These are phyloP conservation scores for Phytophthora constricta DNA, from an alignment of 352 stramenopile species.

Conservation along the genomic window DNA sequence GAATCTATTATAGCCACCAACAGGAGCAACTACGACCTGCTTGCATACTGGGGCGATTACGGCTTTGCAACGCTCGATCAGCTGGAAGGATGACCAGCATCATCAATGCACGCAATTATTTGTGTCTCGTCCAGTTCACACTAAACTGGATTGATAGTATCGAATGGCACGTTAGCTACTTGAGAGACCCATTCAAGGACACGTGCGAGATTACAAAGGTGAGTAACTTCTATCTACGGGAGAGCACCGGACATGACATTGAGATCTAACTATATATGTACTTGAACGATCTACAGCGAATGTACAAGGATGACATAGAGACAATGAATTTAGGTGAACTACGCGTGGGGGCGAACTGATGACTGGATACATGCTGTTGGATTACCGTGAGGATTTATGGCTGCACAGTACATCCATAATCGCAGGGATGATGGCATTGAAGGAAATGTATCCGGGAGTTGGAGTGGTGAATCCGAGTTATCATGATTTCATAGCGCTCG, in stretches of 20 bases:
- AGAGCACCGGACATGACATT: too few relatives aligned
- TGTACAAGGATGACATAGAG: constrained; percentile 6
- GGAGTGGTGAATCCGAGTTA: constrained; percentile 12
- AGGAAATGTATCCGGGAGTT: neutral
- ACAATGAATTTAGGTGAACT: constrained; percentile 8
- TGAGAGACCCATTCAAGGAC: constrained; percentile 3
- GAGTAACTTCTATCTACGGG: neutral
- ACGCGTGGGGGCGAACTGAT: neutral
- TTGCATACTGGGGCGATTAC: constrained; percentile 10
- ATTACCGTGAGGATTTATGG: constrained; percentile 18
- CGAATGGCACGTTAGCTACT: neutral
- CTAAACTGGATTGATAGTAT: neutral
- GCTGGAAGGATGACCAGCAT: neutral
- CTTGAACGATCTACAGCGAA: constrained; percentile 5
- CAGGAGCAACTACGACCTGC: neutral
- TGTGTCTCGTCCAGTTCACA: constrained; percentile 3
- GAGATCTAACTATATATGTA: too few relatives aligned
- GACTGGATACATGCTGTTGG: neutral
- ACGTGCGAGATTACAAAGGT: constrained; percentile 5
- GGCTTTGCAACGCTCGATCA: neutral
- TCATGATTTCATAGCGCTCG: constrained; percentile 6
- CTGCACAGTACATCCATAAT: constrained; percentile 13
- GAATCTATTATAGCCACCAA: neutral
- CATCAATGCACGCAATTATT: neutral
- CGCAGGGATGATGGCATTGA: neutral